Percentiles rank a stretch among this genome's conserved stretches.
phyloP scores from a whole-genome alignment of 495 filamentous ascomycete genomes.

The Neurospora africana region DNA sequence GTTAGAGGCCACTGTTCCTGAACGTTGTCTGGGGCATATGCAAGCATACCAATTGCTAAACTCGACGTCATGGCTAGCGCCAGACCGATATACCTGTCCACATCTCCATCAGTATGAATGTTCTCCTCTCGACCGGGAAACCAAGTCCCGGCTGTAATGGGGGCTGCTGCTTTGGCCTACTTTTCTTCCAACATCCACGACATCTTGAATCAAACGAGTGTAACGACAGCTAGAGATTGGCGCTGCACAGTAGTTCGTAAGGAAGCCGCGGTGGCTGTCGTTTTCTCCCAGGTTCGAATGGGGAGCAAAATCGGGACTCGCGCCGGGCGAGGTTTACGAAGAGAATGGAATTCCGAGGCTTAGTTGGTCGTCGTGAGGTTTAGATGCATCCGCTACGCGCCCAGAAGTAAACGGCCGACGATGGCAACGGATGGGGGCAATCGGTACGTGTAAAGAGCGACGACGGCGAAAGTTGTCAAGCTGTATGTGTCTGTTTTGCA shows the following conservation, averaged over 20 bases:
- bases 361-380: constrained; percentile 11
- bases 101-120: constrained; percentile 28
- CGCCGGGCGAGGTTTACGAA: constrained; percentile 28
- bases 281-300: constrained; percentile 10
- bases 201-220: constrained; percentile 33
- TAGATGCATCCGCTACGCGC: constrained; percentile 7
- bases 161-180: constrained; percentile 36
- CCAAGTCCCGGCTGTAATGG: neutral
- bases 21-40: neutral
- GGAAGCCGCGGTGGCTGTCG: neutral
- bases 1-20: constrained; percentile 14
- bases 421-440: neutral
- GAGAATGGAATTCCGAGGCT: constrained; percentile 3
- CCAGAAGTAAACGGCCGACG: neutral
- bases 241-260: constrained; percentile 3
- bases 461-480: neutral
- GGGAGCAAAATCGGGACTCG: constrained; percentile 19
- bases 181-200: constrained; percentile 67
- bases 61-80: constrained; percentile 82
- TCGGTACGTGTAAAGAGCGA: neutral
- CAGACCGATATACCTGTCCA: constrained; percentile 75
- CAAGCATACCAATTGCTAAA: constrained; percentile 74
- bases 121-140: neutral
- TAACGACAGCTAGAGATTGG: constrained; percentile 16
- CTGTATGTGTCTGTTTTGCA: neutral